A percentile compares a stretch with the other conserved stretches of the same genome.
phyloP scores from a whole-genome alignment of 345 rosid genomes.

The Anacardium occidentale region DNA sequence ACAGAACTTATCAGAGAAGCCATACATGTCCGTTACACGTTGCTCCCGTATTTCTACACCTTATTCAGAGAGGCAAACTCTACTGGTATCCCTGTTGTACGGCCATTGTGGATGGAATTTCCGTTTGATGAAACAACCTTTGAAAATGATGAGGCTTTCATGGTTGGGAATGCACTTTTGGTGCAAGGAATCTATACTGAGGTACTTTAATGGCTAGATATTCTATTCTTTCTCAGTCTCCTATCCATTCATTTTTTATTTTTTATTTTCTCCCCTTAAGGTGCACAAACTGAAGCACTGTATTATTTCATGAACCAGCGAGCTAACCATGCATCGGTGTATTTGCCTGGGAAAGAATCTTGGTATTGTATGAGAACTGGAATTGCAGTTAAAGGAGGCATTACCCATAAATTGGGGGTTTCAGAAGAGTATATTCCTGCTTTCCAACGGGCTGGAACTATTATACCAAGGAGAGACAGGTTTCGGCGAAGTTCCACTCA shows the following conservation, averaged over 20 bases:
- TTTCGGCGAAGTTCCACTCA: slow-evolving; percentile 90
- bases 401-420: slow-evolving; percentile 66
- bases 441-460: slow-evolving; percentile 95
- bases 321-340: slow-evolving; percentile 69
- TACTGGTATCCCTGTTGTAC: slow-evolving; percentile 78
- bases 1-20: slow-evolving; percentile 88
- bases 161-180: slow-evolving; percentile 87
- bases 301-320: slow-evolving; percentile 39
- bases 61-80: slow-evolving; percentile 92
- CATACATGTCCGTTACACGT: slow-evolving; percentile 73
- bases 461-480: slow-evolving; percentile 89
- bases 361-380: slow-evolving; percentile 92
- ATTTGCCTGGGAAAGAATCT: slow-evolving; percentile 83
- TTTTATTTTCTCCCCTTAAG: not conserved
- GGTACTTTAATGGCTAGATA: slow-evolving; percentile 40
- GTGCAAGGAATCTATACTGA: slow-evolving; percentile 91
- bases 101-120: slow-evolving; percentile 99
- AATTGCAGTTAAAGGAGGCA: slow-evolving; percentile 58
- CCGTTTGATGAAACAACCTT: slow-evolving; percentile 84
- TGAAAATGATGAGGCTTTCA: slow-evolving; percentile 88
- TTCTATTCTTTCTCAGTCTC: slow-evolving; percentile 13
- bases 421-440: slow-evolving; percentile 87
- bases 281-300: slow-evolving; percentile 3
- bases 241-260: slow-evolving; percentile 3
- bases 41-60: slow-evolving; percentile 93